Percentiles rank a stretch among this genome's conserved stretches.
Evolutionary conservation across 1,284 basidiomycete genomes (phyloP).

Genomic region (Apiotrichum laibachii): DNA sequence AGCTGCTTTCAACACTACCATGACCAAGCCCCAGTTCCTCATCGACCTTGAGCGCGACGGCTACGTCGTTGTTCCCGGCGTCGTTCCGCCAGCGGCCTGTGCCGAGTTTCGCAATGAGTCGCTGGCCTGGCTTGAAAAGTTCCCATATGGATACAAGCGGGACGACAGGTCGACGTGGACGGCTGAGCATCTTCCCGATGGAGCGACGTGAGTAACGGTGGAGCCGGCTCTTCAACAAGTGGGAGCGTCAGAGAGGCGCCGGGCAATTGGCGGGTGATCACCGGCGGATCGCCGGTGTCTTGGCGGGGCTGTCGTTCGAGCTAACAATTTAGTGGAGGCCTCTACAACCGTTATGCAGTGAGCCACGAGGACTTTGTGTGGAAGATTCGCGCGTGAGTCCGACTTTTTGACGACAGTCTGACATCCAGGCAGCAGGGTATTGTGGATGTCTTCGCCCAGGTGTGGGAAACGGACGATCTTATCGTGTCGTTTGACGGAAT

Average conservation of each 20-base stretch:
- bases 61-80: constrained; percentile 26
- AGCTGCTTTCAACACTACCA: neutral
- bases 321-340: constrained; percentile 19
- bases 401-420: constrained; percentile 1
- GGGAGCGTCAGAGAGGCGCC: no score
- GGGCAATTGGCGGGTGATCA: neutral
- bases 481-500: constrained; percentile 41
- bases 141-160: constrained; percentile 40
- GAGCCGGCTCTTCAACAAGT: neutral
- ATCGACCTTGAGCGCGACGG: constrained; percentile 27
- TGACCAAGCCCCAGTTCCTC: constrained; percentile 25
- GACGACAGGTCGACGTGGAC: constrained; percentile 40
- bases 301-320: neutral
- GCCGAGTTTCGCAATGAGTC: constrained; percentile 21
- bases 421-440: constrained; percentile 25
- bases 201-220: constrained; percentile 21
- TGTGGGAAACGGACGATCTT: constrained; percentile 47
- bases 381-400: constrained; percentile 31
- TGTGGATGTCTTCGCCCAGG: constrained; percentile 35
- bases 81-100: constrained; percentile 17
- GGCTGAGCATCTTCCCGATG: constrained; percentile 35
- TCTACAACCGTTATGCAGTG: constrained; percentile 35
- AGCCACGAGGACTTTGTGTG: constrained; percentile 46
- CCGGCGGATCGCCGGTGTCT: no score
- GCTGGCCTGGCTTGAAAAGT: constrained; percentile 30